phyloP scores from a whole-genome alignment of 106 monocot genomes.

The Dioscorea alata region DNA sequence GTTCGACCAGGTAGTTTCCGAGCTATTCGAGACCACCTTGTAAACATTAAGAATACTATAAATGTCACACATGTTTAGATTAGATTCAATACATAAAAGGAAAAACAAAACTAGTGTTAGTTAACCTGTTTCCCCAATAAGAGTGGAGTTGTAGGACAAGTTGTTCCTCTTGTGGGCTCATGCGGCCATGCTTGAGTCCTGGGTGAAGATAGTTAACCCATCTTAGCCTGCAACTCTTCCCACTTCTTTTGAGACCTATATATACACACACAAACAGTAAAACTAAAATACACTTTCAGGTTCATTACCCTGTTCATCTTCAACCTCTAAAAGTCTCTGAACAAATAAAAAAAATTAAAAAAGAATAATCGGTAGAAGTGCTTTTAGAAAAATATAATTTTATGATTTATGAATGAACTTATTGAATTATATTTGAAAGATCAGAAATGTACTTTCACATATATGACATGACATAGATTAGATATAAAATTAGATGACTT shows the following conservation, averaged over 20 bases:
- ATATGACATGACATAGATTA: too few relatives aligned
- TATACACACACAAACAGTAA: not conserved
- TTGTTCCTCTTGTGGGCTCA: slow-evolving; percentile 34
- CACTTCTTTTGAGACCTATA: slow-evolving; percentile 68
- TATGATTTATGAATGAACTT: too few relatives aligned
- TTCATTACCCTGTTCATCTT: too few relatives aligned
- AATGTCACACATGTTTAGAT: too few relatives aligned
- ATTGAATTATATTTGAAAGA: too few relatives aligned
- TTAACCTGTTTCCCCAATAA: slow-evolving; percentile 37
- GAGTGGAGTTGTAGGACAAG: slow-evolving; percentile 27
- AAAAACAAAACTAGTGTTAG: slow-evolving; percentile 24
- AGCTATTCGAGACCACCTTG: slow-evolving; percentile 76
- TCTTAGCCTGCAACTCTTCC: slow-evolving; percentile 85
- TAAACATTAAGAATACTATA: not conserved
- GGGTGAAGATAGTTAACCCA: slow-evolving; percentile 44
- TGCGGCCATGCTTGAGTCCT: slow-evolving; percentile 32
- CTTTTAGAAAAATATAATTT: too few relatives aligned
- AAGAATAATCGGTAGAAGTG: too few relatives aligned
- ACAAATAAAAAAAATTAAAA: too few relatives aligned
- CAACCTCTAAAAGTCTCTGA: too few relatives aligned
- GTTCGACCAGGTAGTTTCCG: slow-evolving; percentile 66
- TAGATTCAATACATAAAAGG: not conserved
- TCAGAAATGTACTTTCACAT: too few relatives aligned
- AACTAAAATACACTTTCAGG: not conserved
- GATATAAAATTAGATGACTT: too few relatives aligned